Percentiles rank a stretch among this genome's conserved stretches.
Conservation (phyloP, 495 filamentous ascomycete genomes). For the Xylaria acuta region DNA sequence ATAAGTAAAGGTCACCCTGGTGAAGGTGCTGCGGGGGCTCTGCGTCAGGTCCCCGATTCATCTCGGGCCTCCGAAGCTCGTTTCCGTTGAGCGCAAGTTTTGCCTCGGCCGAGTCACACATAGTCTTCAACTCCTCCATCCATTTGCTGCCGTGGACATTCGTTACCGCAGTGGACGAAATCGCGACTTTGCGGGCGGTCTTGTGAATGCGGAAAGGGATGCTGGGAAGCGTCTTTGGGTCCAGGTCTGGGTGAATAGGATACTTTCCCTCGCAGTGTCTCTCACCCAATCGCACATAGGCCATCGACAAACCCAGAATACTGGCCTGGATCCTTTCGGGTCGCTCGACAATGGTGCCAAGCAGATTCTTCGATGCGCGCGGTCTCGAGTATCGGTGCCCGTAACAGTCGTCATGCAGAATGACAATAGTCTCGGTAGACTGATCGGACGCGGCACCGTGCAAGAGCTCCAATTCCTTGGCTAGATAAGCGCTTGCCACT, state of each 20-base stretch:
- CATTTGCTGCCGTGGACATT: conserved; percentile 84
- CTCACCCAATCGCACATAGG: conserved; percentile 85
- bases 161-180: conserved; percentile 73
- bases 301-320: conserved; percentile 79
- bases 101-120: conserved; percentile 79
- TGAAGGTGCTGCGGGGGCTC: conserved; percentile 65
- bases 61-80: conserved; percentile 70
- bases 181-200: conserved; percentile 66
- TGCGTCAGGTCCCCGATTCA: conserved; percentile 53
- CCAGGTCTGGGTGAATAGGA: conserved; percentile 60
- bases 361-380: conserved; percentile 66
- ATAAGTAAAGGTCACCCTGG: conserved; percentile 88
- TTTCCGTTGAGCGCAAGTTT: conserved; percentile 75
- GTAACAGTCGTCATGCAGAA: conserved; percentile 92
- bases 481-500: conserved; percentile 73
- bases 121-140: conserved; percentile 88
- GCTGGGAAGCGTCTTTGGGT: conserved; percentile 58
- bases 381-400: conserved; percentile 88
- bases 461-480: conserved; percentile 70
- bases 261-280: conserved; percentile 75
- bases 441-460: conserved; percentile 53
- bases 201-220: conserved; percentile 85
- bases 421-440: conserved; percentile 72
- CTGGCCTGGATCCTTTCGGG: conserved; percentile 90
- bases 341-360: conserved; percentile 84